These are phyloP conservation scores for Sugiyamaella japonica DNA, from an alignment of 1,139 yeast species.

Conservation along the genomic window DNA sequence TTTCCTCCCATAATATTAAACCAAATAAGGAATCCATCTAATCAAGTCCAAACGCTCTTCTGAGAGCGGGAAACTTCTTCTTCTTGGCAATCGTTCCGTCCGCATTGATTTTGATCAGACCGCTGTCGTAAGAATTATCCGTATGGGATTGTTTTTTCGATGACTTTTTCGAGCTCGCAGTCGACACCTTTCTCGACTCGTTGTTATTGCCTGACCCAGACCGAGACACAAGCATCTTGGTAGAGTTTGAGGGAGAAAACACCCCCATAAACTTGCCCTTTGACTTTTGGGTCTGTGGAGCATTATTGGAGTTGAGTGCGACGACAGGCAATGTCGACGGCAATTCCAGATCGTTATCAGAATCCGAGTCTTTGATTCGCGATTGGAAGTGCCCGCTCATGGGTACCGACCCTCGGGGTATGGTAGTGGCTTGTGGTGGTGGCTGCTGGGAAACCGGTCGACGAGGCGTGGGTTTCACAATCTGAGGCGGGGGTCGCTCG, in stretches of 20 bases:
- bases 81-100: slow-evolving; percentile 21
- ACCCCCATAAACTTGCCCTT: slow-evolving; percentile 29
- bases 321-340: neutral
- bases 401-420: neutral
- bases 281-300: slow-evolving; percentile 1
- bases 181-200: slow-evolving; percentile 6
- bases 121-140: slow-evolving; percentile 10
- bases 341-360: slow-evolving; percentile 34
- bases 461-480: slow-evolving; percentile 12
- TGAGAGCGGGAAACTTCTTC: slow-evolving; percentile 34
- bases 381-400: slow-evolving; percentile 31
- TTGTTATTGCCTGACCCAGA: slow-evolving; percentile 9
- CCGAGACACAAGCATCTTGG: slow-evolving; percentile 31
- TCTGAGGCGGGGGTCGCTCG: neutral
- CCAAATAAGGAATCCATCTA: slow-evolving; percentile 15
- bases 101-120: slow-evolving; percentile 16
- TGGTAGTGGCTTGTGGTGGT: slow-evolving; percentile 9
- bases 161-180: slow-evolving; percentile 1
- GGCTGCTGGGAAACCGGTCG: slow-evolving; percentile 9
- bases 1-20: slow-evolving; percentile 4
- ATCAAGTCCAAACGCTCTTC: slow-evolving; percentile 34
- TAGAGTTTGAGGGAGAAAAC: slow-evolving; percentile 37
- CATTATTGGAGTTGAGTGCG: neutral
- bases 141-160: neutral
- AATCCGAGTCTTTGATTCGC: slow-evolving; percentile 41